A percentile compares a stretch with the other conserved stretches of the same genome.
Evolutionary conservation across 1,284 basidiomycete genomes (phyloP).

Genomic region (Coniophora puteana): DNA sequence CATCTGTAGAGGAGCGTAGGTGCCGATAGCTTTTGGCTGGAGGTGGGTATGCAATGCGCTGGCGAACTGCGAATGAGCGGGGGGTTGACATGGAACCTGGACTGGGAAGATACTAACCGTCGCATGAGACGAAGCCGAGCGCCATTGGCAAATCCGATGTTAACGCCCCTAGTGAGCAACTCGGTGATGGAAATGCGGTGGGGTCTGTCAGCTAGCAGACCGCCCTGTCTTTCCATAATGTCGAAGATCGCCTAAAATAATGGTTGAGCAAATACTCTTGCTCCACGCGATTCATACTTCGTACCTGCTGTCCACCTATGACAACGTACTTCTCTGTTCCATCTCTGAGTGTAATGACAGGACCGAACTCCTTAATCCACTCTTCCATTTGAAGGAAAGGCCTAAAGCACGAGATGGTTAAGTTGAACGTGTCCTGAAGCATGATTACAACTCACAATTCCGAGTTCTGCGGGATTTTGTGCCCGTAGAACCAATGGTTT

Average conservation of each 20-base stretch:
- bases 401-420: too few species aligned
- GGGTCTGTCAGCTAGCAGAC: slow-evolving; percentile 12
- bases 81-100: neutral
- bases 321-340: slow-evolving; percentile 1
- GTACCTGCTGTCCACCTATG: slow-evolving; percentile 3
- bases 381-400: slow-evolving; percentile 1
- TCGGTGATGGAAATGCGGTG: slow-evolving; percentile 6
- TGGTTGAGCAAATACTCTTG: neutral
- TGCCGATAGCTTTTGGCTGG: slow-evolving; percentile 8
- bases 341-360: slow-evolving; percentile 1
- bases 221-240: slow-evolving; percentile 6
- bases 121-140: neutral
- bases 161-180: neutral
- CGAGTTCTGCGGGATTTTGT: too few species aligned
- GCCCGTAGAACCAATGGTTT: too few species aligned
- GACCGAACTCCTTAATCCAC: slow-evolving; percentile 3
- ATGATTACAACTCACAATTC: too few species aligned
- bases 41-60: slow-evolving; percentile 9
- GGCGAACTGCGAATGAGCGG: neutral
- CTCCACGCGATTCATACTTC: too few species aligned
- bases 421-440: too few species aligned
- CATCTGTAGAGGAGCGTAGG: slow-evolving; percentile 7
- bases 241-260: neutral
- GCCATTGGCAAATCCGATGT: neutral
- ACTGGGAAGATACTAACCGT: neutral